Evolutionary conservation across 345 rosid species (phyloP), one percentile per base, ranked within the genome.

Genomic region (Aquilaria malaccensis): DNA sequence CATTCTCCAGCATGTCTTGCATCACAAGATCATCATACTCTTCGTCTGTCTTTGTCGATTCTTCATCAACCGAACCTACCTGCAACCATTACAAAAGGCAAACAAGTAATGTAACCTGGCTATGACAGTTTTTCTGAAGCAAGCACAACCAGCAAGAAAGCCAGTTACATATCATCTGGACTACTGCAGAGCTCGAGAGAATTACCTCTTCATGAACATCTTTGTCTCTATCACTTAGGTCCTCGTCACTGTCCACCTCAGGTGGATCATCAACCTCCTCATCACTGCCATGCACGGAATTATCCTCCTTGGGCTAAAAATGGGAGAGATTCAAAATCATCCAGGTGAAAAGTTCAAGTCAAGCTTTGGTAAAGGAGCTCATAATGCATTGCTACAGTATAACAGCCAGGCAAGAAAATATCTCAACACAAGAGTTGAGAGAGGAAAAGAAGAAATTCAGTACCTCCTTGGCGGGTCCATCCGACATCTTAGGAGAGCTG

Each of bases 41-140:
- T 73, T 95, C 99, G 46, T 95, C 99, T 4, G 97, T 85, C 64
- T 86, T 91, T 32, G 97, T 85, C 1, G 93, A 90, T 64, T 87
- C 89, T 83, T 95, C 99, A 22, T 95, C 99, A 31, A 95, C 99
- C 2, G 99, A 95, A 2, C 99, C 99, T n/a, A 86, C 73, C 97
- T 95, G 82, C 53, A 50, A 2, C 22, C 5, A 43, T 56, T 7
- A 50, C 37, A 56, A 2, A 41, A 7, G 9, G 11, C 41, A 14
- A 56, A 30, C 4, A 31, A 2, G 30, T 49, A 48, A 13, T 43
- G 33, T 49, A 49, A 54, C 30, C 45, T 22, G 46, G 43, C 43
- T 4, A 37, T 3, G 7, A 37, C 43, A 37, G 7, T 9, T 37
- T 37, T 37, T 37, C 3, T 37, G 43, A 37, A 4, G 43, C 43